These are phyloP conservation scores for Scheffersomyces stipitis DNA, from an alignment of 805 yeast genomes.

Conservation along the genomic window DNA sequence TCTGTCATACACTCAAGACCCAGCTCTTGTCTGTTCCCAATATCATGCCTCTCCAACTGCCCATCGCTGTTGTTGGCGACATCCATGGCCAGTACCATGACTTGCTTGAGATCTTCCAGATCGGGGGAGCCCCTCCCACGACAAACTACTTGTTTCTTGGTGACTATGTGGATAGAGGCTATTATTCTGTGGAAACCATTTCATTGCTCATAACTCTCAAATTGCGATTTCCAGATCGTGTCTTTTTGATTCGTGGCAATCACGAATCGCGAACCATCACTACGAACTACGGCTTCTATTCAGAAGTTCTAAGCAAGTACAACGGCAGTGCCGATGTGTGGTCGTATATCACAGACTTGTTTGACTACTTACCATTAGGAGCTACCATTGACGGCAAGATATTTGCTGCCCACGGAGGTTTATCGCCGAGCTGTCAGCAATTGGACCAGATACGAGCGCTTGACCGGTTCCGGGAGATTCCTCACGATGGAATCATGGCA, in stretches of 20 bases:
- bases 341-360: slow-evolving; percentile 86
- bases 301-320: slow-evolving; percentile 90
- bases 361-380: slow-evolving; percentile 85
- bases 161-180: slow-evolving; percentile 95
- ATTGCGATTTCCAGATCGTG: slow-evolving; percentile 82
- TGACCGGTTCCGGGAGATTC: slow-evolving; percentile 91
- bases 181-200: slow-evolving; percentile 91
- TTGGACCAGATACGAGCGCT: slow-evolving; percentile 88
- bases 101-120: slow-evolving; percentile 84
- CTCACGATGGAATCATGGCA: slow-evolving; percentile 99
- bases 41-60: slow-evolving; percentile 78
- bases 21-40: slow-evolving; percentile 78
- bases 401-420: slow-evolving; percentile 96
- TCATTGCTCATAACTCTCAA: slow-evolving; percentile 78
- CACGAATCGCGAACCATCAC: slow-evolving; percentile 97
- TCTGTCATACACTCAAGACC: slow-evolving; percentile 71
- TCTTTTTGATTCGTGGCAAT: slow-evolving; percentile 85
- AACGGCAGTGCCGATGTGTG: slow-evolving; percentile 73
- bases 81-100: slow-evolving; percentile 98
- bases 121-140: slow-evolving; percentile 91
- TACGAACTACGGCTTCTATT: slow-evolving; percentile 94
- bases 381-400: slow-evolving; percentile 88
- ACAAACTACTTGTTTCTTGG: slow-evolving; percentile 93
- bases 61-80: slow-evolving; percentile 95
- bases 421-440: slow-evolving; percentile 92